Evolutionary conservation across 176 grass and related monocot genomes (phyloP).

Genomic region (Ensete glaucum): DNA sequence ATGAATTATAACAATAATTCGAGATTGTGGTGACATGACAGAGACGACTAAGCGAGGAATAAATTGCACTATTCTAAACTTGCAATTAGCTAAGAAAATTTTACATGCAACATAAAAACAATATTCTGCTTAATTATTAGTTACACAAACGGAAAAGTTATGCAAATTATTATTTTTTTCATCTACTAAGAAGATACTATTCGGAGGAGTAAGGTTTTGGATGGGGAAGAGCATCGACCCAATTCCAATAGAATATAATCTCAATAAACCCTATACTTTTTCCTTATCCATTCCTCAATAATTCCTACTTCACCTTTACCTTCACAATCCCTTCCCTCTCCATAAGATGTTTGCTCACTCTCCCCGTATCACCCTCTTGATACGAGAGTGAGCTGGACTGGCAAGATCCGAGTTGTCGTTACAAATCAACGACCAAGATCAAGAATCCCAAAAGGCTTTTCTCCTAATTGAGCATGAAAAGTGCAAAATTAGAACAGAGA

Average conservation of each 20-base stretch:
- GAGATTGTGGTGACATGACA: too few relatives aligned
- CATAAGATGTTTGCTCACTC: too few relatives aligned
- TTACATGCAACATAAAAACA: not conserved
- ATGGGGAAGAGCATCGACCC: too few relatives aligned
- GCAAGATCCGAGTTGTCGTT: slow-evolving; percentile 36
- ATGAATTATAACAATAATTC: not conserved
- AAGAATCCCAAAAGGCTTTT: not conserved
- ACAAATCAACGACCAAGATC: slow-evolving; percentile 36
- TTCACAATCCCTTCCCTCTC: too few relatives aligned
- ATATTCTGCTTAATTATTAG: not conserved
- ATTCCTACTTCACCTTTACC: too few relatives aligned
- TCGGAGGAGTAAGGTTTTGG: too few relatives aligned
- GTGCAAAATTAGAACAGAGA: not conserved
- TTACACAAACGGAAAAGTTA: not conserved
- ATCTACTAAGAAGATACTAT: not conserved
- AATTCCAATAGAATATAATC: too few relatives aligned
- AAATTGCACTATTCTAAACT: not conserved
- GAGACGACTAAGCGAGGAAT: too few relatives aligned
- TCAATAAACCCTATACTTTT: too few relatives aligned
- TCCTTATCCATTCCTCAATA: too few relatives aligned
- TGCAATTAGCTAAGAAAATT: not conserved
- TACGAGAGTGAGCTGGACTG: not conserved
- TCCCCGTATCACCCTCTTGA: too few relatives aligned
- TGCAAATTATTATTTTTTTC: not conserved
- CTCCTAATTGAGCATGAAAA: not conserved